Evolutionary conservation across 1,139 yeast species (phyloP), one percentile per base, ranked within the genome.

Genomic region (Wickerhamomyces sp.): DNA sequence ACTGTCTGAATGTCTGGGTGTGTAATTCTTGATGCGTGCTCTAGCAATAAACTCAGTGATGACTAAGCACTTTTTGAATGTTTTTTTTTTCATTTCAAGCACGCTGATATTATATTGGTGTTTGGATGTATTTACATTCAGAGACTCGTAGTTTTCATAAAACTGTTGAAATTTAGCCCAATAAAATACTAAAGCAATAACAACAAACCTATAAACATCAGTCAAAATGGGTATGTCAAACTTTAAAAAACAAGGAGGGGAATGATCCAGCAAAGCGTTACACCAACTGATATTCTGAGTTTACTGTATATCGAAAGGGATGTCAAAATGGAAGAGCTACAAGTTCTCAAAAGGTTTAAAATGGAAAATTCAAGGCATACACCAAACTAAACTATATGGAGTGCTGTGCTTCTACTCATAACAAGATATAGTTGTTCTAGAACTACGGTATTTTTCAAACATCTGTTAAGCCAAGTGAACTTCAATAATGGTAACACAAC

Each of bases 191-290:
- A 28, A 35, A 24, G 12, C 26, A 19, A 16, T 35, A 39, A 32
- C 41, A 15, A 37, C 36, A 38, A 49, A 45, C 48, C 52, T 46
- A 49, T 41, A 45, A 49, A 43, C 54, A 46, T 44, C 49, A 44
- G 46, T 50, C 51, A 48, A 48, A 51, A 52, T 52, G 56, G 56
- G 56, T 52, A 52, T 37, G 56, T 52, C 33, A 31, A 19, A 5
- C 27, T 4, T 22, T 33, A 15, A 24, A 31, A 32, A 20, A 31
- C 18, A 15, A 31, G 14, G 5, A 14, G 5, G 15, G 5, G 20
- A 31, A 8, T 16, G 10, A 9, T n/a, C n/a, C 3, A 12, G 4
- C 5, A 20, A 19, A 16, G 30, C 16, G 19, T 5, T 26, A 26
- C 14, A n/a, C n/a, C n/a, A n/a, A n/a, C n/a, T n/a, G n/a, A n/a